Conservation (phyloP, 2,329 filamentous ascomycete genomes). For the Ophidiomyces ophidiicola region DNA sequence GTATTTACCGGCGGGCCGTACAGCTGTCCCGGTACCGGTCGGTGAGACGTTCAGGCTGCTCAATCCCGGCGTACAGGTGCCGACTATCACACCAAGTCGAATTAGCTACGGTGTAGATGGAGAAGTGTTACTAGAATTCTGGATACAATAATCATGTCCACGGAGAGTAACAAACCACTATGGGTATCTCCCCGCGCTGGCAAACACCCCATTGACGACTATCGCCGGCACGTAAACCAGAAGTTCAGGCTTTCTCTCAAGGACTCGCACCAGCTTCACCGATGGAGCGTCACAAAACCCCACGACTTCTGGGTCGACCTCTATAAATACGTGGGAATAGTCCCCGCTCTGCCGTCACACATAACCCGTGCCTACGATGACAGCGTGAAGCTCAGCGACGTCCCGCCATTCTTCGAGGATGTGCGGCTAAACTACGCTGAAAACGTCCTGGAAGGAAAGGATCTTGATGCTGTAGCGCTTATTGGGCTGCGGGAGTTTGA, state of each 20-base stretch:
- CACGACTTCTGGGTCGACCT: slow-evolving; percentile 36
- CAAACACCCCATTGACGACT: slow-evolving; percentile 15
- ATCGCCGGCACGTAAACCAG: slow-evolving; percentile 14
- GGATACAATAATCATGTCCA: too few relatives aligned
- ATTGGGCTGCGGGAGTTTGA: slow-evolving; percentile 32
- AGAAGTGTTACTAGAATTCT: too few relatives aligned
- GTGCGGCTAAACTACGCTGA: slow-evolving; percentile 32
- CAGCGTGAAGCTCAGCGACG: slow-evolving; percentile 25
- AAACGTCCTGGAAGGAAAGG: slow-evolving; percentile 30
- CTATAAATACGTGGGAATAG: slow-evolving; percentile 29
- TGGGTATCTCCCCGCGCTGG: slow-evolving; percentile 15
- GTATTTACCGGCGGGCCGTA: slow-evolving; percentile 5
- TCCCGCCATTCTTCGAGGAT: slow-evolving; percentile 31
- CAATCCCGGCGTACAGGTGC: too few relatives aligned
- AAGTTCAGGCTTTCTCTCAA: slow-evolving; percentile 12
- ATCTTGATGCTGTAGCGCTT: slow-evolving; percentile 27
- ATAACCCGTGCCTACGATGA: slow-evolving; percentile 30
- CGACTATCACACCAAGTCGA: too few relatives aligned
- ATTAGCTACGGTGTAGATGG: too few relatives aligned
- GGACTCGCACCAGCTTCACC: slow-evolving; percentile 28
- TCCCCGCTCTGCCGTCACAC: slow-evolving; percentile 24
- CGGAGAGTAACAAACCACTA: too few relatives aligned
- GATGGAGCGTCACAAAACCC: slow-evolving; percentile 30
- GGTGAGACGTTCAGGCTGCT: too few relatives aligned
- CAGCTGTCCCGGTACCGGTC: background rate